Base-by-base conservation (phyloP, 306 rosid species). In the Vigna unguiculata region DNA sequence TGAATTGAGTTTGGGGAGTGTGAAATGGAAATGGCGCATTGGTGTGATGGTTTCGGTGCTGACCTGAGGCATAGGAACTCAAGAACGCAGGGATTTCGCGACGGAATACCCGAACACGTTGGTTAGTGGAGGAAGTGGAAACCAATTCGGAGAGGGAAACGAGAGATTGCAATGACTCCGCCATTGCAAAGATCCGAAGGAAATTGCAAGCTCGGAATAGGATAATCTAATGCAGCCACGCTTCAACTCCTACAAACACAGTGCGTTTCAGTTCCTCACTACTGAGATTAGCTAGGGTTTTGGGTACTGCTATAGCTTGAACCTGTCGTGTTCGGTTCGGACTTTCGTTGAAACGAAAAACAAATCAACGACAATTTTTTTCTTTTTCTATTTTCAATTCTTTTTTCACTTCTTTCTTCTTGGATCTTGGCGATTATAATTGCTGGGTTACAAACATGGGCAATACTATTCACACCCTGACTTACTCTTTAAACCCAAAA, bases 91-190 rank as follows among this genome's bases (percentile, higher is more conserved):
- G 90, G 74, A 95, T 78, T 83, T 95, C 91, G 46, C 81, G 73
- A 12, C 83, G 83, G 87, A 95, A 95, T 70, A 95, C 89, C 62
- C 87, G 84, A 69, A 87, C 71, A 9, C 97, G 99, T 38, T 87
- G 85, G 74, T 74, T 88, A 16, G 92, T 87, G 68, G 97, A 92
- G 2, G 88, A 55, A 68, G 96, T 87, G 69, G 97, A 76, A 58
- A 92, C 92, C 65, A 81, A 72, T 47, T 82, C 88, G 54, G 89
- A 80, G 65, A 89, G 83, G 68, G 93, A 81, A 77, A 69, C 49
- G 7, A 92, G 81, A 17, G 90, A 74, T 75, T 88, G 97, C 63
- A 86, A 13, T 1, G 96, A 87, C 72, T 85, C 90, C 66, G 86
- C 92, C 99, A 90, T 92, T 49, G 84, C 46, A 1, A 71, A 71